Conservation (phyloP, 106 monocot genomes). For the Dactylorhiza incarnata region DNA sequence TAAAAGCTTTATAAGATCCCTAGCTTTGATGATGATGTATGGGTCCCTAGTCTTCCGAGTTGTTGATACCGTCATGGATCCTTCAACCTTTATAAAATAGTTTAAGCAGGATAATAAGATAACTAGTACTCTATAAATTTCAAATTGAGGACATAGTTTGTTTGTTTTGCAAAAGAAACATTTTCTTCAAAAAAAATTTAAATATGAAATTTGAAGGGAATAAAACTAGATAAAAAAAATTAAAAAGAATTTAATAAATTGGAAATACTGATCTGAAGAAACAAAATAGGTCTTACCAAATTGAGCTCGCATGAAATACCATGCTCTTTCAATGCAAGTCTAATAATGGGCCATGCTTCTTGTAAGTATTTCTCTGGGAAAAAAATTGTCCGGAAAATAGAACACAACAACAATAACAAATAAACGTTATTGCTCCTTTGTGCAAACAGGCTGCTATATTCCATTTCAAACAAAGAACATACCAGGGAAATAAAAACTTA, state of each 20-base stretch:
- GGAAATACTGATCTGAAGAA: neutral
- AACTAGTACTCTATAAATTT: neutral
- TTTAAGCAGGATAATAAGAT: neutral
- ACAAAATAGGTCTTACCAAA: conserved; percentile 39
- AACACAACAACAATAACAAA: too few relatives aligned
- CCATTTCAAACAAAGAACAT: too few relatives aligned
- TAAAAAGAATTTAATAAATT: neutral
- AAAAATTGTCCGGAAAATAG: neutral
- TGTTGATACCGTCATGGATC: conserved; percentile 93
- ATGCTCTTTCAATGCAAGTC: conserved; percentile 64
- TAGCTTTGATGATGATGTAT: conserved; percentile 82
- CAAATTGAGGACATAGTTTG: neutral
- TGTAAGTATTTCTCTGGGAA: conserved; percentile 89
- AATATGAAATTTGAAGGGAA: neutral
- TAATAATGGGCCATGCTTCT: conserved; percentile 80
- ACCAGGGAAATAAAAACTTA: too few relatives aligned
- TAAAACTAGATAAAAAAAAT: neutral
- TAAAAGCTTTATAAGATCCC: conserved; percentile 93
- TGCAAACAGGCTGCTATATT: too few relatives aligned
- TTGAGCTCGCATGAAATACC: conserved; percentile 82
- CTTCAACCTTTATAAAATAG: conserved; percentile 54
- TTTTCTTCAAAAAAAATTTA: neutral
- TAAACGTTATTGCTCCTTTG: too few relatives aligned
- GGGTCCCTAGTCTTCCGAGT: conserved; percentile 91
- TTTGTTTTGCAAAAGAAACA: neutral